phyloP scores from a whole-genome alignment of 2,329 filamentous ascomycete species.

The Teratosphaeria nubilosa region DNA sequence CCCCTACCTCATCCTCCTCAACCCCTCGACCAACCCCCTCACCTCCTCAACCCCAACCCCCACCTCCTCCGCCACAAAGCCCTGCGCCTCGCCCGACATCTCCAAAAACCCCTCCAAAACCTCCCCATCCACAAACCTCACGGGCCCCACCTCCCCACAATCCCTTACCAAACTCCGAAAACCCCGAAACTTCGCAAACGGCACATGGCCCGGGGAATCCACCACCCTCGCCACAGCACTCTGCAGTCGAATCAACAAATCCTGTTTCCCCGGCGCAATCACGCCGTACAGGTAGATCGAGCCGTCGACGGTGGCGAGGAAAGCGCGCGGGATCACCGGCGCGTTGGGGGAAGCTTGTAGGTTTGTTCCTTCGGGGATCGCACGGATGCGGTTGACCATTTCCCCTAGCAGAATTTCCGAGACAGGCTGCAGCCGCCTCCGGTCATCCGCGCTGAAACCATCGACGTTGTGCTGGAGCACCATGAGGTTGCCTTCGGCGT shows the following conservation, averaged over 20 bases:
- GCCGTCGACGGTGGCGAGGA: conserved; percentile 84
- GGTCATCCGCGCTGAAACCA: conserved; percentile 66
- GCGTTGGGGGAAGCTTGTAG: conserved; percentile 55
- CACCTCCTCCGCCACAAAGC: conserved; percentile 44
- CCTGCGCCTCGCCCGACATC: conserved; percentile 41
- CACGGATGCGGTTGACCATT: conserved; percentile 80
- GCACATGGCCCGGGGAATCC: conserved; percentile 58
- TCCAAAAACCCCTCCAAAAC: conserved; percentile 73
- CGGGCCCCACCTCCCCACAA: conserved; percentile 55
- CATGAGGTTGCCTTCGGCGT: conserved; percentile 78
- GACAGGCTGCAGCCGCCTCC: conserved; percentile 57
- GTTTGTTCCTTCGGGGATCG: conserved; percentile 41
- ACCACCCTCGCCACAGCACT: conserved; percentile 56
- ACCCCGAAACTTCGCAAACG: conserved; percentile 71
- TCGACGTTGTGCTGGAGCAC: conserved; percentile 64
- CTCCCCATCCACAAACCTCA: conserved; percentile 85
- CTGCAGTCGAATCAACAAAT: conserved; percentile 77
- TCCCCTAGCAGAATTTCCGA: conserved; percentile 82
- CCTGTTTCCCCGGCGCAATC: conserved; percentile 61
- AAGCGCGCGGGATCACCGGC: conserved; percentile 69
- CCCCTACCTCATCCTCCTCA: neutral
- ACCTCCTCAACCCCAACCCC: conserved; percentile 52
- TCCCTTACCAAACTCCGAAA: conserved; percentile 65
- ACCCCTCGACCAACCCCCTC: conserved; percentile 36
- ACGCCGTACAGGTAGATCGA: conserved; percentile 82